Percentiles rank a stretch among this genome's conserved stretches.
Conservation (phyloP, 345 rosid species). For the Cardamine chenopodiifolia region DNA sequence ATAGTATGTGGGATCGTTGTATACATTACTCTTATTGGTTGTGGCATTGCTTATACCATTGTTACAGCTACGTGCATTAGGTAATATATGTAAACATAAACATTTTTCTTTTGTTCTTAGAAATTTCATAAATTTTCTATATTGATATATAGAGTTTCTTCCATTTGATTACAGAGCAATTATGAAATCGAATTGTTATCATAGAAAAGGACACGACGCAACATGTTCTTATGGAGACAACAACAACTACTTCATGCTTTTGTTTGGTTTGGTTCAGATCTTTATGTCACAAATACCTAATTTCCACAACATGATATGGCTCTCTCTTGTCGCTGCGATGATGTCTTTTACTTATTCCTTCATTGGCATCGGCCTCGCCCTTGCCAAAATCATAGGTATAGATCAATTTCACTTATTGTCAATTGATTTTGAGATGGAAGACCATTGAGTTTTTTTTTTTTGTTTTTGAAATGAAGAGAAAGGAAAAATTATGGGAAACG, state of each 20-base stretch:
- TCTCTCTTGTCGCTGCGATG: slow-evolving; percentile 46
- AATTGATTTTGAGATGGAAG: neutral
- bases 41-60: slow-evolving; percentile 63
- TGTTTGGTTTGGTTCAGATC: slow-evolving; percentile 52
- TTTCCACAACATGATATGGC: slow-evolving; percentile 44
- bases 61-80: slow-evolving; percentile 67
- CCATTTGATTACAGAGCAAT: slow-evolving; percentile 39
- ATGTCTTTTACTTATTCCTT: slow-evolving; percentile 46
- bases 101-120: neutral
- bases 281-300: slow-evolving; percentile 56
- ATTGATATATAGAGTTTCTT: slow-evolving; percentile 4
- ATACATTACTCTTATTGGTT: slow-evolving; percentile 52
- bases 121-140: neutral
- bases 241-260: slow-evolving; percentile 61
- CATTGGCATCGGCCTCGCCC: slow-evolving; percentile 45
- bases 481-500: slow-evolving; percentile 54
- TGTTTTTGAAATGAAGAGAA: slow-evolving; percentile 43
- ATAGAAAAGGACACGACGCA: slow-evolving; percentile 47
- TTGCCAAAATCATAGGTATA: slow-evolving; percentile 37
- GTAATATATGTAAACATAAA: slow-evolving; percentile 39
- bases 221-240: slow-evolving; percentile 52
- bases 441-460: neutral
- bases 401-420: neutral
- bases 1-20: slow-evolving; percentile 61
- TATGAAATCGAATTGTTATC: slow-evolving; percentile 65